phyloP scores from a whole-genome alignment of 177 flowering plant species.

The Telopea speciosissima region DNA sequence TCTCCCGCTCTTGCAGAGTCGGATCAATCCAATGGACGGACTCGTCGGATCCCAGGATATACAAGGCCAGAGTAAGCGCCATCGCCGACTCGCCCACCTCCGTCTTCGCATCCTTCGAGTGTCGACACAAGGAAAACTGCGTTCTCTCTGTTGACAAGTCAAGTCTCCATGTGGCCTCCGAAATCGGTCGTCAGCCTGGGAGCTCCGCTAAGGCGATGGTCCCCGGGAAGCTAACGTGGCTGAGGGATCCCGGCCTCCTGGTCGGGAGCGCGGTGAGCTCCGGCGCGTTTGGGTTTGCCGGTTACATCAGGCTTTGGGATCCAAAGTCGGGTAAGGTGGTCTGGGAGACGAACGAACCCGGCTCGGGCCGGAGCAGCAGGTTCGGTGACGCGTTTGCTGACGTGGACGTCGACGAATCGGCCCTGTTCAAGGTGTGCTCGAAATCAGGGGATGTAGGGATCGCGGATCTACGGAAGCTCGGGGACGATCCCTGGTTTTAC shows the following conservation, averaged over 20 bases:
- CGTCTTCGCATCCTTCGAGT: conserved; percentile 62
- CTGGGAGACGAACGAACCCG: conserved; percentile 93
- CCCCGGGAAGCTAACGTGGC: conserved; percentile 36
- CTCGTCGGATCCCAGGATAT: conserved; percentile 62
- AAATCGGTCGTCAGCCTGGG: conserved; percentile 60
- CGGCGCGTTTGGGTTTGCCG: conserved; percentile 88
- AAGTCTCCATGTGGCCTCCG: conserved; percentile 42
- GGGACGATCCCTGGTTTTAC: conserved; percentile 92
- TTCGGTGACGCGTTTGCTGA: conserved; percentile 85
- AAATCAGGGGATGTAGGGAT: conserved; percentile 75
- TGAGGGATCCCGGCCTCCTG: conserved; percentile 29
- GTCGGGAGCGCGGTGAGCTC: conserved; percentile 43
- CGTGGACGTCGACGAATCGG: conserved; percentile 52
- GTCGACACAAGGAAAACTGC: conserved; percentile 68
- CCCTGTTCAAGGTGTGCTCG: conserved; percentile 71
- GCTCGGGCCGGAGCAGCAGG: conserved; percentile 84
- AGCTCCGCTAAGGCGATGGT: conserved; percentile 45
- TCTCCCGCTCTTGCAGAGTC: conserved; percentile 41
- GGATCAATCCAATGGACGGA: conserved; percentile 77
- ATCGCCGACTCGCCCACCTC: conserved; percentile 41
- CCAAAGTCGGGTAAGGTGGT: conserved; percentile 54
- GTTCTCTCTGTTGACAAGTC: conserved; percentile 61
- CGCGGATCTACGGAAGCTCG: conserved; percentile 70
- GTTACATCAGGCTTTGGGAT: conserved; percentile 82
- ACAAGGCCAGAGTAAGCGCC: conserved; percentile 56